phyloP scores from a whole-genome alignment of 495 filamentous ascomycete species.

The Penicillium steckii region DNA sequence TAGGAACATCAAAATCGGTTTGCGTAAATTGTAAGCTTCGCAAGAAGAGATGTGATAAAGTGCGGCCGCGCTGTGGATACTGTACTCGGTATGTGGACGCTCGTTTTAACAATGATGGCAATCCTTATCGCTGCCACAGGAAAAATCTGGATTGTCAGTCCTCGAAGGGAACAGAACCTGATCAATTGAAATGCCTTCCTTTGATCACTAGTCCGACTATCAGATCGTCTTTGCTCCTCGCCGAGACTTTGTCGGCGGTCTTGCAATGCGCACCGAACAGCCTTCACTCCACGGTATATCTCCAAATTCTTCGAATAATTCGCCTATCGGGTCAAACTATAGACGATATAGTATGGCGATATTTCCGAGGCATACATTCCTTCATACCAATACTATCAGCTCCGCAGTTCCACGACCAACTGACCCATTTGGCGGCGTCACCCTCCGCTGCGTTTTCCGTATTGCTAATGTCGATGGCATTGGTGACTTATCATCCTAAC shows the following conservation, averaged over 20 bases:
- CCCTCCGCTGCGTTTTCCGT: slow-evolving; percentile 30
- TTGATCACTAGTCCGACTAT: slow-evolving; percentile 7
- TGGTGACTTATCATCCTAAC: slow-evolving; percentile 27
- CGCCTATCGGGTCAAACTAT: slow-evolving; percentile 27
- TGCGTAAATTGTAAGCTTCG: slow-evolving; percentile 36
- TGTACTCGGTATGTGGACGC: slow-evolving; percentile 27
- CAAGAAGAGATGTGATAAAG: slow-evolving; percentile 41
- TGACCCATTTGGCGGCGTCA: slow-evolving; percentile 14
- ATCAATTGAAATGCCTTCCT: too few relatives aligned
- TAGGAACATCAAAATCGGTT: not conserved
- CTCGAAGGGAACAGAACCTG: not conserved
- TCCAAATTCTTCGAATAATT: slow-evolving; percentile 30
- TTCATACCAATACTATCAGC: slow-evolving; percentile 38
- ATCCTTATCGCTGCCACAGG: too few relatives aligned
- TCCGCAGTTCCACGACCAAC: slow-evolving; percentile 23
- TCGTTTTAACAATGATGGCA: not conserved
- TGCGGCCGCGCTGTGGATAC: slow-evolving; percentile 31
- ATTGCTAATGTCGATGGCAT: slow-evolving; percentile 33
- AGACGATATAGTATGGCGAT: slow-evolving; percentile 32
- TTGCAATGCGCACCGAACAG: slow-evolving; percentile 1
- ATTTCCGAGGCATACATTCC: slow-evolving; percentile 35
- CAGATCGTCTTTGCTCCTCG: slow-evolving; percentile 8
- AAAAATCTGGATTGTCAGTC: slow-evolving; percentile 16
- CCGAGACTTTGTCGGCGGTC: slow-evolving; percentile 2
- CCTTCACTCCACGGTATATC: slow-evolving; percentile 7